A percentile compares a stretch with the other conserved stretches of the same genome.
phyloP scores from a whole-genome alignment of 495 filamentous ascomycete species.

The Penicillium odoratum region DNA sequence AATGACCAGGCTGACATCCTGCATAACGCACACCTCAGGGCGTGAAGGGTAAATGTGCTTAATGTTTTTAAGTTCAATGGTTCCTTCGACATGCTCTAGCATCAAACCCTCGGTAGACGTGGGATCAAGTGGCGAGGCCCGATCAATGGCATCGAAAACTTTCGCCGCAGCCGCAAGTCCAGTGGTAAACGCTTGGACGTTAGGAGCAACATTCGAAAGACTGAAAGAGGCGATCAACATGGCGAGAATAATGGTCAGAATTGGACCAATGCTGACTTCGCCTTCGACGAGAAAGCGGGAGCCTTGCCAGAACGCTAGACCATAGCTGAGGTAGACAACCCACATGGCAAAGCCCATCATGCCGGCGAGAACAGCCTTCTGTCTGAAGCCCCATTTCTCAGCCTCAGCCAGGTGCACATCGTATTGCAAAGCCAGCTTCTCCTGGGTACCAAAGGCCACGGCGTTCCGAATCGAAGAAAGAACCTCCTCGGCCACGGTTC shows the following conservation, averaged over 20 bases:
- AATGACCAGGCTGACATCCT: conserved; percentile 15
- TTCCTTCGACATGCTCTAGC: conserved; percentile 32
- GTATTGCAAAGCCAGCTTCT: conserved; percentile 2
- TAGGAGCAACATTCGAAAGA: conserved; percentile 61
- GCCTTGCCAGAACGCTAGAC: conserved; percentile 65
- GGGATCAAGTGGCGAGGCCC: conserved; percentile 48
- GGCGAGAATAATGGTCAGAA: conserved; percentile 64
- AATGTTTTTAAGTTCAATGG: conserved; percentile 52
- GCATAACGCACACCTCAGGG: conserved; percentile 42
- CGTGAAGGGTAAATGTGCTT: conserved; percentile 62
- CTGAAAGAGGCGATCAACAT: conserved; percentile 62
- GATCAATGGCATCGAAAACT: conserved; percentile 50
- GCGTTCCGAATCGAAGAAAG: conserved; percentile 3
- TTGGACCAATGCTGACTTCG: conserved; percentile 50
- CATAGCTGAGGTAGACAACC: conserved; percentile 61
- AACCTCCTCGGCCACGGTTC: conserved; percentile 5
- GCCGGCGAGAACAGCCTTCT: conserved; percentile 55
- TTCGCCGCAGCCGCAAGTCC: conserved; percentile 53
- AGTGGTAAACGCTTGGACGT: conserved; percentile 57
- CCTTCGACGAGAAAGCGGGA: conserved; percentile 50
- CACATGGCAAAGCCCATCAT: conserved; percentile 61
- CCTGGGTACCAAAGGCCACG: conserved; percentile 5
- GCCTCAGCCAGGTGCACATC: conserved; percentile 38
- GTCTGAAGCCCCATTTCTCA: conserved; percentile 43
- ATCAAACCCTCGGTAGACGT: conserved; percentile 17